Evolutionary conservation across 139 green algal genomes (phyloP).

Genomic region (Coelastrella sp.): DNA sequence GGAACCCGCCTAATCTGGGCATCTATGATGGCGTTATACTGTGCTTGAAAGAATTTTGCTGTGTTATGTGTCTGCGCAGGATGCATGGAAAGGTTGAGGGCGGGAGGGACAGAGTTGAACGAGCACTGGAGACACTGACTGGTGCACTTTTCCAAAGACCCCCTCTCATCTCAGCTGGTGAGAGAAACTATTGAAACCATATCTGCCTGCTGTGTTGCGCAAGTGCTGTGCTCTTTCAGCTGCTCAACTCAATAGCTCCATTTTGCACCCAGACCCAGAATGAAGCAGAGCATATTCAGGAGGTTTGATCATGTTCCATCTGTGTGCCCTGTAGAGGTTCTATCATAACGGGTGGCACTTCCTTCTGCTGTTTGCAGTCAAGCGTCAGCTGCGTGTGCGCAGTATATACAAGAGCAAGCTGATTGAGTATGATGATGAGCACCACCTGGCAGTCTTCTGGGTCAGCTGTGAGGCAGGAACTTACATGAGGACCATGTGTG

Average conservation of each 20-base stretch:
- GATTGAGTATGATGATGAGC: slow-evolving; percentile 95
- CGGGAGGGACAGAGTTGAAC: slow-evolving; percentile 74
- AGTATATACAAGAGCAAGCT: slow-evolving; percentile 98
- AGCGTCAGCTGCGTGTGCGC: slow-evolving; percentile 97
- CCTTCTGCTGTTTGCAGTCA: slow-evolving; percentile 76
- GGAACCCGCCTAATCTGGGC: too few relatives aligned
- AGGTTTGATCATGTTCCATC: too few relatives aligned
- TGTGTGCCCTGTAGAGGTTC: too few relatives aligned
- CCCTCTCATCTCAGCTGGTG: slow-evolving; percentile 97
- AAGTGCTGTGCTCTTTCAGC: too few relatives aligned
- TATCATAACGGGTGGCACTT: too few relatives aligned
- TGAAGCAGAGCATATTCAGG: too few relatives aligned
- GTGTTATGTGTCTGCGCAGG: too few relatives aligned
- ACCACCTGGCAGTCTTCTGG: slow-evolving; percentile 97
- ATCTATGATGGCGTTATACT: too few relatives aligned
- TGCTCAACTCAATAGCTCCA: background rate
- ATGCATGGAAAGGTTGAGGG: slow-evolving; percentile 85
- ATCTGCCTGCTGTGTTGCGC: background rate
- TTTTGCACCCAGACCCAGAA: too few relatives aligned
- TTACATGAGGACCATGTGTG: slow-evolving; percentile 97
- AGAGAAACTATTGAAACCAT: slow-evolving; percentile 49
- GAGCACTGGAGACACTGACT: slow-evolving; percentile 84
- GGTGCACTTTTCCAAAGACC: slow-evolving; percentile 95
- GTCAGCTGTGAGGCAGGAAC: slow-evolving; percentile 97
- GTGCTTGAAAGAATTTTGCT: background rate